Conservation (phyloP, 768 basidiomycete genomes). For the Mycena maculata region DNA sequence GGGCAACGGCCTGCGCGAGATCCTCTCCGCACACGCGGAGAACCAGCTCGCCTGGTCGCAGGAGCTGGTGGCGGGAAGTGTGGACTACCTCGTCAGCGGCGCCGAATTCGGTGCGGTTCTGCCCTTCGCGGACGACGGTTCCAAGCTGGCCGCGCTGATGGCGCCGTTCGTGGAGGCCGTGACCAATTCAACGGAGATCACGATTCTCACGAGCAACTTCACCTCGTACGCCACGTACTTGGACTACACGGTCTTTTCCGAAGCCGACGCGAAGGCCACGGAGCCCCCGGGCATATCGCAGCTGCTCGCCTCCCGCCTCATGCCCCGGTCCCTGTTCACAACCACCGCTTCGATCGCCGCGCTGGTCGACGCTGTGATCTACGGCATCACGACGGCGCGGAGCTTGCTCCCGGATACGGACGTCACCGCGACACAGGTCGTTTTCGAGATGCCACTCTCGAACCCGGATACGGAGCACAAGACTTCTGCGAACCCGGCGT, state of each 20-base stretch:
- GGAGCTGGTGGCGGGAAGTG: slow-evolving; percentile 21
- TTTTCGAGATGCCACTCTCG: slow-evolving; percentile 25
- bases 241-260: slow-evolving; percentile 24
- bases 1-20: slow-evolving; percentile 24
- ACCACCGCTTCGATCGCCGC: slow-evolving; percentile 19
- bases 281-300: slow-evolving; percentile 24
- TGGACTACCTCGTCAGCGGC: slow-evolving; percentile 22
- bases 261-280: slow-evolving; percentile 22
- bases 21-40: slow-evolving; percentile 22
- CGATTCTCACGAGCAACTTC: slow-evolving; percentile 21
- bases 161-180: slow-evolving; percentile 20
- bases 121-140: slow-evolving; percentile 23
- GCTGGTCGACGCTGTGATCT: slow-evolving; percentile 21
- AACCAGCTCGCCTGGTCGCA: slow-evolving; percentile 26
- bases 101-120: slow-evolving; percentile 13
- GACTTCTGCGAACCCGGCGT: slow-evolving; percentile 23
- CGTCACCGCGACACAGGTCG: slow-evolving; percentile 22
- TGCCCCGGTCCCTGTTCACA: slow-evolving; percentile 19
- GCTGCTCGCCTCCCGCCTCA: slow-evolving; percentile 26
- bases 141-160: slow-evolving; percentile 21
- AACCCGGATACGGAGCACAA: slow-evolving; percentile 22
- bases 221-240: slow-evolving; percentile 23
- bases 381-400: slow-evolving; percentile 22
- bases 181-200: slow-evolving; percentile 24
- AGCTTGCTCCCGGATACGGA: slow-evolving; percentile 20